Base-by-base conservation (phyloP, 768 basidiomycete species). In the Tulasnella sp. region DNA sequence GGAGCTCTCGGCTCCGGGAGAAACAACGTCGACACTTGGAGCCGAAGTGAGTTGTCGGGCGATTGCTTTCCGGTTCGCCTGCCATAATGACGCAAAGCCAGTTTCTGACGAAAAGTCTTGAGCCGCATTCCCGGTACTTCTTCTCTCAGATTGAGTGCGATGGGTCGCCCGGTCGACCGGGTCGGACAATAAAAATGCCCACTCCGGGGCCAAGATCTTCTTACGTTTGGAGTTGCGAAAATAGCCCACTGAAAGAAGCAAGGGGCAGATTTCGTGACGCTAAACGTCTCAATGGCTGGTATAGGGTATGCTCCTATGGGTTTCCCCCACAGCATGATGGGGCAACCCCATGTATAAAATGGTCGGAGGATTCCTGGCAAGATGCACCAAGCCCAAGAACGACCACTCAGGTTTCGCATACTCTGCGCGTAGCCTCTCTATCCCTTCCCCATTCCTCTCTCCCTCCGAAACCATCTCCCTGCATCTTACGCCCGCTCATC, bases 101-200 rank as follows among this genome's bases (percentile, higher is more conserved):
- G 24, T 64, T 64, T 64, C 12, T 7, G 60, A 28, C 60, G 4
- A 64, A 64, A 64, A 64, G 0, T 2, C 1, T 8, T 14, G n/a
- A 64, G 60, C 60, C 60, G 14, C 24, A 31, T 64, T 31, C 60
- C 60, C 24, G 60, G 60, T 28, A 1, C 60, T n/a, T 12, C n/a
- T 64, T 64, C n/a, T 64, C n/a, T 64, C 60, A 31, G 60, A 64
- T 31, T 64, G 60, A 64, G 60, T 31, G 60, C 60, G n/a, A 64
- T 31, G 24, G 60, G 0, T 31, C 60, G 60, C 4, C 31, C 60
- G 60, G 60, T 24, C 24, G 31, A 64, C 24, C 60, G n/a, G 60
- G 60, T 64, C 60, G 60, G 60, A 64, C 60, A 64, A 22, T 64
- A 18, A 64, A 64, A 64, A 64, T 12, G 20, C 12, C 60, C n/a